Percentiles rank a stretch among this genome's conserved stretches.
phyloP scores from a whole-genome alignment of 1,139 yeast species.

The Magnusiomyces paraingens region DNA sequence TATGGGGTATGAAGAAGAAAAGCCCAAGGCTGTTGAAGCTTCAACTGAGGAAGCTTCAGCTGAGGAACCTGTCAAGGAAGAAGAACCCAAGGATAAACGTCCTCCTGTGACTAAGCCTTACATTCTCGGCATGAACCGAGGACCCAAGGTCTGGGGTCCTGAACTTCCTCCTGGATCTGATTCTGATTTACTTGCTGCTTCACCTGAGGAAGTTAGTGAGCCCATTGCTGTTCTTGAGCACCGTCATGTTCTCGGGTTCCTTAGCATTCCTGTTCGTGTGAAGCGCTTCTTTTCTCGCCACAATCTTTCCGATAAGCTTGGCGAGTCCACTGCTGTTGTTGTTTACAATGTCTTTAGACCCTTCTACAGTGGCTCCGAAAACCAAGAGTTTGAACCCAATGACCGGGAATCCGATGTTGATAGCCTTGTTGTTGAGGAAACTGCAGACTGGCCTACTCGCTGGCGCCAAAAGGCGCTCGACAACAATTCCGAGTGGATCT shows the following conservation, averaged over 20 bases:
- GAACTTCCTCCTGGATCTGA: constrained; percentile 57
- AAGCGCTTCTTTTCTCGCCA: constrained; percentile 75
- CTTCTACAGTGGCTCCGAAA: constrained; percentile 24
- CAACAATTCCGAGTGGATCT: constrained; percentile 82
- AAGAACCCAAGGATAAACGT: constrained; percentile 34
- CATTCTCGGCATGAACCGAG: constrained; percentile 40
- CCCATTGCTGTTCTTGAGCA: constrained; percentile 69
- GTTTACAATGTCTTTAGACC: constrained; percentile 53
- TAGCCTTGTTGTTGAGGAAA: constrained; percentile 62
- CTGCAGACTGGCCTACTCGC: constrained; percentile 73
- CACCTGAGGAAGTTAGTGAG: constrained; percentile 29
- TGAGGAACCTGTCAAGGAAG: constrained; percentile 21
- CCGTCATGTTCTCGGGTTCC: constrained; percentile 72
- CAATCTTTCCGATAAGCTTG: constrained; percentile 61
- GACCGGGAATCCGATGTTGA: constrained; percentile 41
- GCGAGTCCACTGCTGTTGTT: constrained; percentile 53
- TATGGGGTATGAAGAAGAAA: constrained; percentile 18
- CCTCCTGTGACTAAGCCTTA: constrained; percentile 57
- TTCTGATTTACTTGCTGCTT: constrained; percentile 32
- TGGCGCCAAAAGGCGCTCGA: constrained; percentile 74
- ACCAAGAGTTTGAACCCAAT: background rate
- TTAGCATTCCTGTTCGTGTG: constrained; percentile 67
- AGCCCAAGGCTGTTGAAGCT: constrained; percentile 1
- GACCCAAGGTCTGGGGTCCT: constrained; percentile 19
- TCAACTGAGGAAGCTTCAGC: constrained; percentile 5